Evolutionary conservation across 306 rosid genomes (phyloP).

Genomic region (Astragalus membranaceus): DNA sequence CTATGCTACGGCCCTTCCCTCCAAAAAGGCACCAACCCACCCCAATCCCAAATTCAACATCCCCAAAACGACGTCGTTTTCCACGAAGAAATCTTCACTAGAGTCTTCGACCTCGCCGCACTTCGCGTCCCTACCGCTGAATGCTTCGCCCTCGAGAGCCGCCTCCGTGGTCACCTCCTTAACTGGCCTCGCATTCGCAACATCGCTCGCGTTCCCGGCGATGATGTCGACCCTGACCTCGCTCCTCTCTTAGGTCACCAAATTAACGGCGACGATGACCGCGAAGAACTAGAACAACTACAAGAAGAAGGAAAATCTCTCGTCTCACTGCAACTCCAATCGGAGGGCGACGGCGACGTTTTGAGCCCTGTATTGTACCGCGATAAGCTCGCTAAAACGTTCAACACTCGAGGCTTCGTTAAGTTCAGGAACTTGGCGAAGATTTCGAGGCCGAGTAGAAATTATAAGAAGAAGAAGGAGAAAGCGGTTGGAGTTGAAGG

Average conservation of each 20-base stretch:
- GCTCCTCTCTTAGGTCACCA: constrained; percentile 26
- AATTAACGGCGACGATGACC: neutral
- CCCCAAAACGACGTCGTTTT: constrained; percentile 18
- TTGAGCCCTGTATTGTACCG: constrained; percentile 68
- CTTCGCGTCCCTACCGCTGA: constrained; percentile 71
- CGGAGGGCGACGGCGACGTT: constrained; percentile 50
- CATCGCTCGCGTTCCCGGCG: constrained; percentile 82
- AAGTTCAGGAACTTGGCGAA: constrained; percentile 69
- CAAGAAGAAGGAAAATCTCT: constrained; percentile 7
- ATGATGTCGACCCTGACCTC: constrained; percentile 48
- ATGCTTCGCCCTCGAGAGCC: constrained; percentile 65
- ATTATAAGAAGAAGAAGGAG: constrained; percentile 31
- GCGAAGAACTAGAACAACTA: too few relatives aligned
- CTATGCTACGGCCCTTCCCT: constrained; percentile 78
- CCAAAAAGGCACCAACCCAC: constrained; percentile 39
- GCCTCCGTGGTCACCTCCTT: constrained; percentile 85
- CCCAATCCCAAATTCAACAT: constrained; percentile 17
- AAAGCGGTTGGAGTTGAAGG: constrained; percentile 10
- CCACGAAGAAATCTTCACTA: constrained; percentile 46
- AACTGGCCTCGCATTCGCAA: constrained; percentile 96
- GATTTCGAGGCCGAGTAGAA: constrained; percentile 73
- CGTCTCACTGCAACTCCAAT: constrained; percentile 44
- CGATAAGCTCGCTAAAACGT: constrained; percentile 60
- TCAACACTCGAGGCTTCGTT: constrained; percentile 63
- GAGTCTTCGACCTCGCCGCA: constrained; percentile 63